phyloP scores from a whole-genome alignment of 1,139 yeast species.

The Casaregolazyma lundiana region DNA sequence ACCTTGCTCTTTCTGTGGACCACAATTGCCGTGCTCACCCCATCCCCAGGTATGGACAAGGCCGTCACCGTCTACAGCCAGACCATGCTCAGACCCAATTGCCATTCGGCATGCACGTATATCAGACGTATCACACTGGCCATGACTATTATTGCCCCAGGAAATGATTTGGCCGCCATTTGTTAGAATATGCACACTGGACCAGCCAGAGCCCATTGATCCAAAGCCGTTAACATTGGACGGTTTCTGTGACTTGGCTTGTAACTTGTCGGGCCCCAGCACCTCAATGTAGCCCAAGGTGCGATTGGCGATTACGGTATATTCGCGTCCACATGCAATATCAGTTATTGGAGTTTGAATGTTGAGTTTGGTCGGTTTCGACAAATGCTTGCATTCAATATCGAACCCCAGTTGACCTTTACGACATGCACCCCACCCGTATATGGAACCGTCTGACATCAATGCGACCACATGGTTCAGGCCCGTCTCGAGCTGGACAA shows the following conservation, averaged over 20 bases:
- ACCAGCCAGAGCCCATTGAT: constrained; percentile 65
- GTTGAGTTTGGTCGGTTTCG: constrained; percentile 10
- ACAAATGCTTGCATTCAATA: constrained; percentile 17
- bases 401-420: constrained; percentile 58
- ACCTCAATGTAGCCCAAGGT: constrained; percentile 21
- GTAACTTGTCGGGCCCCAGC: constrained; percentile 23
- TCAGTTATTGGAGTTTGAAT: constrained; percentile 12
- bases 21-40: constrained; percentile 99
- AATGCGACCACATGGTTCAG: constrained; percentile 53
- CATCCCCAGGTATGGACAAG: constrained; percentile 82
- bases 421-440: constrained; percentile 82
- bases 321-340: constrained; percentile 34
- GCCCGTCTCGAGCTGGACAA: constrained; percentile 42
- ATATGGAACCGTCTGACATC: constrained; percentile 41
- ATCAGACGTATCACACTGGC: constrained; percentile 43
- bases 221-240: constrained; percentile 14
- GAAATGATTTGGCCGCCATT: constrained; percentile 38
- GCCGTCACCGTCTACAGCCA: constrained; percentile 36
- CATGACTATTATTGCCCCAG: constrained; percentile 71
- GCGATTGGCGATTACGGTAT: constrained; percentile 24
- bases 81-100: constrained; percentile 87
- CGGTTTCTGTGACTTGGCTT: constrained; percentile 17
- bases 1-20: constrained; percentile 31
- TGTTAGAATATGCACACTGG: constrained; percentile 55
- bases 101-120: constrained; percentile 22